Evolutionary conservation across 2,329 filamentous ascomycete genomes (phyloP).

Genomic region (Taxawa tesnikishii): DNA sequence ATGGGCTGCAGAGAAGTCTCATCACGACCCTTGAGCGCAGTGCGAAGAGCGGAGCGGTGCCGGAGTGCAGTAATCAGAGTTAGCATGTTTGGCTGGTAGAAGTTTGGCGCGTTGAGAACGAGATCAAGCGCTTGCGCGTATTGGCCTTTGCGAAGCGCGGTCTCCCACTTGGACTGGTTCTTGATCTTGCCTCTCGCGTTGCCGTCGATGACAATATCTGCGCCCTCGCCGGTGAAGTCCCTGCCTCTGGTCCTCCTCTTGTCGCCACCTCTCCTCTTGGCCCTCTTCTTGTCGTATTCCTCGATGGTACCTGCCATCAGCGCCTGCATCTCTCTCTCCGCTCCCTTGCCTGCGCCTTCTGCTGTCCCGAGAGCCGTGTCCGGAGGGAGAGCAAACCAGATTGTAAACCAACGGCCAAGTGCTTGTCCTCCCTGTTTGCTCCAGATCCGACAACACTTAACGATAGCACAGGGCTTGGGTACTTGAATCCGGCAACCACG

Average conservation of each 20-base stretch:
- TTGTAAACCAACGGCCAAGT: constrained; percentile 89
- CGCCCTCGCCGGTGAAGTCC: constrained; percentile 72
- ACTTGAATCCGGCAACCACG: constrained; percentile 88
- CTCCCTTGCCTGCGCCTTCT: constrained; percentile 64
- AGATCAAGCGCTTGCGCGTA: constrained; percentile 70
- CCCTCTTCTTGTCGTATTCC: constrained; percentile 60
- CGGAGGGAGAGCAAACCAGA: constrained; percentile 84
- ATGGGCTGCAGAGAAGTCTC: constrained; percentile 72
- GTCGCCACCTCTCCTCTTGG: constrained; percentile 48
- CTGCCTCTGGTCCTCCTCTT: constrained; percentile 51
- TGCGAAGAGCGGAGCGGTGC: constrained; percentile 73
- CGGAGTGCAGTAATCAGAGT: constrained; percentile 74
- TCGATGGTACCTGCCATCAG: constrained; percentile 65
- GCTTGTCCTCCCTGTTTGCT: constrained; percentile 66
- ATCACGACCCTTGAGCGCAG: constrained; percentile 69
- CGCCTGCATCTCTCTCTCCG: constrained; percentile 77
- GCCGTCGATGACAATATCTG: constrained; percentile 76
- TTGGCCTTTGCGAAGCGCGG: constrained; percentile 62
- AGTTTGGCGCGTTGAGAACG: constrained; percentile 42
- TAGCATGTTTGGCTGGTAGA: constrained; percentile 37
- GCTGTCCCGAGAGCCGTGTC: constrained; percentile 73
- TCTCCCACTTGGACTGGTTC: constrained; percentile 66
- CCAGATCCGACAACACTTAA: constrained; percentile 62
- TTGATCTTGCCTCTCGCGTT: constrained; percentile 53
- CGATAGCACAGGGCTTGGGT: constrained; percentile 79